A percentile compares a stretch with the other conserved stretches of the same genome.
phyloP scores from a whole-genome alignment of 2,329 filamentous ascomycete species.

The Talaromyces sp. region DNA sequence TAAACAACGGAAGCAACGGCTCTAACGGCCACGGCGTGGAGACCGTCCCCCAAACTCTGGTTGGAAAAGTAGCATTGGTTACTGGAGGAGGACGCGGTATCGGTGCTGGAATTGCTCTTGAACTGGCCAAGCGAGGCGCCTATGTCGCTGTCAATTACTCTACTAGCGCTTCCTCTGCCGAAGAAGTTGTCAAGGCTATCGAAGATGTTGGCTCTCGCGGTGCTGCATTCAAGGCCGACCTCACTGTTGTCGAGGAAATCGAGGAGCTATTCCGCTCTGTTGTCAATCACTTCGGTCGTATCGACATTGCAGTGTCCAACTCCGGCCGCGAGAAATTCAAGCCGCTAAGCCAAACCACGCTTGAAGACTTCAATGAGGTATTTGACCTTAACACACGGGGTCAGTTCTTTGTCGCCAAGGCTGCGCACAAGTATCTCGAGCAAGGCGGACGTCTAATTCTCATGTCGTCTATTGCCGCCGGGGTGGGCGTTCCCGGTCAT shows the following conservation, averaged over 20 bases:
- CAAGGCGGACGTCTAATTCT: constrained; percentile 68
- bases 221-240: constrained; percentile 62
- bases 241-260: constrained; percentile 60
- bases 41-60: constrained; percentile 2
- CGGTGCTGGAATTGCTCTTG: constrained; percentile 37
- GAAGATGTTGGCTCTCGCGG: constrained; percentile 60
- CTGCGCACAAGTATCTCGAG: constrained; percentile 65
- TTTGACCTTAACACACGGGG: constrained; percentile 59
- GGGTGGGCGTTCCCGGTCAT: constrained; percentile 63
- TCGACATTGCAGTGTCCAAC: constrained; percentile 65
- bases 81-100: constrained; percentile 36
- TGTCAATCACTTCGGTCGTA: constrained; percentile 58
- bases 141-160: constrained; percentile 42
- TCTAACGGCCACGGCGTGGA: background rate
- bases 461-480: constrained; percentile 66
- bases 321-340: constrained; percentile 44
- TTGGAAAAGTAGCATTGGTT: constrained; percentile 31
- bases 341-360: constrained; percentile 18
- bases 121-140: constrained; percentile 36
- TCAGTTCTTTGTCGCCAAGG: constrained; percentile 59
- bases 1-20: constrained; percentile 4
- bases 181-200: constrained; percentile 62
- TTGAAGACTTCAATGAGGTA: constrained; percentile 44
- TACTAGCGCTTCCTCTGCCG: constrained; percentile 59
- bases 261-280: constrained; percentile 59